Conservation (phyloP, 2,329 filamentous ascomycete species). For the Coniochaeta ligniaria region DNA sequence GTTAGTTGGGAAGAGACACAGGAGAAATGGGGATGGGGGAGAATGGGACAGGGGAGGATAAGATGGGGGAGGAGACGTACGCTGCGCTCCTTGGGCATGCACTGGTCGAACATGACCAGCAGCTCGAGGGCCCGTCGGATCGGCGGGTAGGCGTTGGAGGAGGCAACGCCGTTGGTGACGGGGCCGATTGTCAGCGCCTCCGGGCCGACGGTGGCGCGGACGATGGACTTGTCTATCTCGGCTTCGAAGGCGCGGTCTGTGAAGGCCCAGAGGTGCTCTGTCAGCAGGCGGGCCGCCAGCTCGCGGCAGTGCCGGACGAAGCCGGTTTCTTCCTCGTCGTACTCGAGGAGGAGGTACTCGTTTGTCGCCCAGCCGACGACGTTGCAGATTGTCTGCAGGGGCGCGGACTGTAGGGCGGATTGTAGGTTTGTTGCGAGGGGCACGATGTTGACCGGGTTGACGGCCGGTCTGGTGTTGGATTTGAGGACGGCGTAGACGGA, state of each 20-base stretch:
- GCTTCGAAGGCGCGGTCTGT: constrained; percentile 46
- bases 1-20: constrained; percentile 6
- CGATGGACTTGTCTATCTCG: constrained; percentile 47
- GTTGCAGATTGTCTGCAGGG: constrained; percentile 44
- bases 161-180: constrained; percentile 38
- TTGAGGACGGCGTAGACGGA: constrained; percentile 46
- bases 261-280: constrained; percentile 51
- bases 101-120: constrained; percentile 54
- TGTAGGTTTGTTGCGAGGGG: constrained; percentile 45
- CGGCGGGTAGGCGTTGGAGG: constrained; percentile 51
- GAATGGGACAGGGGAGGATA: constrained; percentile 18
- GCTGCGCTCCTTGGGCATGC: constrained; percentile 57
- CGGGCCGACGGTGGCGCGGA: constrained; percentile 37
- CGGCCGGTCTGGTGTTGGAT: constrained; percentile 39
- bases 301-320: constrained; percentile 48
- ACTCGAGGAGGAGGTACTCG: constrained; percentile 49
- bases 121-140: constrained; percentile 53
- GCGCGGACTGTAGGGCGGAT: constrained; percentile 35
- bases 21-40: neutral
- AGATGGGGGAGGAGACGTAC: constrained; percentile 22
- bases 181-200: constrained; percentile 44
- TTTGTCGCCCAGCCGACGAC: constrained; percentile 51
- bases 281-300: constrained; percentile 46
- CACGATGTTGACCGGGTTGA: constrained; percentile 46
- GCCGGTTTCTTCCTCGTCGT: constrained; percentile 47